Conservation (phyloP, 2,329 filamentous ascomycete species). For the Fusarium nurragi region DNA sequence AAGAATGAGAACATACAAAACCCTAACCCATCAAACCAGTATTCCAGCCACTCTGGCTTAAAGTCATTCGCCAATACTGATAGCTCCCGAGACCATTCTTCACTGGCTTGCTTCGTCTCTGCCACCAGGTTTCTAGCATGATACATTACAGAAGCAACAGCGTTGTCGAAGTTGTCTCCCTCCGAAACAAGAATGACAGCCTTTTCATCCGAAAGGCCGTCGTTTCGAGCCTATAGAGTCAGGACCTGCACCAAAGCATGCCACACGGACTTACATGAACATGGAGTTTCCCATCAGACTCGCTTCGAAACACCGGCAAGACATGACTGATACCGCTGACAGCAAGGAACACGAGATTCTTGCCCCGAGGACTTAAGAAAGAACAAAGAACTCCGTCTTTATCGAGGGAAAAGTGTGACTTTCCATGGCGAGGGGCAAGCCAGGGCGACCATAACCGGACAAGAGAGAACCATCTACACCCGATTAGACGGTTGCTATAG, state of each 20-base stretch:
- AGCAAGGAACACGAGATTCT: conserved; percentile 80
- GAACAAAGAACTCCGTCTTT: conserved; percentile 82
- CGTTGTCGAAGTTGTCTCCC: conserved; percentile 76
- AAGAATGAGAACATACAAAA: conserved; percentile 71
- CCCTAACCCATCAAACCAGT: conserved; percentile 91
- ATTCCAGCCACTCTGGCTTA: conserved; percentile 75
- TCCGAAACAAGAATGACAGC: conserved; percentile 75
- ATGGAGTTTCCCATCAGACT: conserved; percentile 70
- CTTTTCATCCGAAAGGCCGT: conserved; percentile 64
- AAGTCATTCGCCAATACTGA: conserved; percentile 59
- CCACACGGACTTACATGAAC: conserved; percentile 62
- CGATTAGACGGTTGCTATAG: background rate
- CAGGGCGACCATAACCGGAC: conserved; percentile 84
- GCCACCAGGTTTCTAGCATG: conserved; percentile 72
- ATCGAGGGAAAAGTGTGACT: conserved; percentile 70
- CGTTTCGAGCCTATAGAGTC: conserved; percentile 68
- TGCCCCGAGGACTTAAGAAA: conserved; percentile 77
- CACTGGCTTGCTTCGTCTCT: conserved; percentile 54
- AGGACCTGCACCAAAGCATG: conserved; percentile 3
- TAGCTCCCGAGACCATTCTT: conserved; percentile 58
- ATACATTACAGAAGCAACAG: conserved; percentile 85
- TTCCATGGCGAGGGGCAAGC: conserved; percentile 89
- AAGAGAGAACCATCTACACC: conserved; percentile 78
- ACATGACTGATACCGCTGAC: conserved; percentile 79
- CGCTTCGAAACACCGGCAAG: conserved; percentile 73